These are phyloP conservation scores for Aspergillus jensenii DNA, from an alignment of 2,329 filamentous ascomycete genomes.

Conservation along the genomic window DNA sequence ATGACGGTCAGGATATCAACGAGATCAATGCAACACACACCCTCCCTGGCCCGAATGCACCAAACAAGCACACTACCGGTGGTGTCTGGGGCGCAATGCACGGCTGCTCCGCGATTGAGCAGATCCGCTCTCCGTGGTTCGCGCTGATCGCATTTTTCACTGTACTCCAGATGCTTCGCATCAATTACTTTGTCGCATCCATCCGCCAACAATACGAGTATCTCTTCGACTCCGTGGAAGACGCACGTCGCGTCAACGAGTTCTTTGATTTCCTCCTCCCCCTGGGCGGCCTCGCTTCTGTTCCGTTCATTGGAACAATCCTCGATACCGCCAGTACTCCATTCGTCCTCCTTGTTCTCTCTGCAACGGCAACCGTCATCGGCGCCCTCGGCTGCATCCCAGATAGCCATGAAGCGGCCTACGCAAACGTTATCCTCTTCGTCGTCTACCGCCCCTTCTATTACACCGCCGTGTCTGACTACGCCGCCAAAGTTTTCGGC, in stretches of 20 bases:
- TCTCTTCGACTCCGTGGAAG: constrained; percentile 62
- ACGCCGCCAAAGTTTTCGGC: constrained; percentile 86
- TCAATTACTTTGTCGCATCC: constrained; percentile 92
- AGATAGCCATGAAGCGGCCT: constrained; percentile 66
- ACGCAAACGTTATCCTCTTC: constrained; percentile 74
- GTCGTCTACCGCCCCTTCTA: constrained; percentile 84
- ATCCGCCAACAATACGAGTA: constrained; percentile 78
- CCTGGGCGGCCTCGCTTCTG: constrained; percentile 76
- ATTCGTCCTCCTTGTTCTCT: constrained; percentile 68
- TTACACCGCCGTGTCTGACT: constrained; percentile 86
- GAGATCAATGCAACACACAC: constrained; percentile 36
- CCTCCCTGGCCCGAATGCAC: constrained; percentile 28
- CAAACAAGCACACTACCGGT: constrained; percentile 30
- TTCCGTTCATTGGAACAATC: constrained; percentile 80
- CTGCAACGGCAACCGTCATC: constrained; percentile 69
- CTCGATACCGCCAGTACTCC: constrained; percentile 75
- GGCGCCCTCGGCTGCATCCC: constrained; percentile 75
- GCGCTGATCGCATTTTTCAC: constrained; percentile 80
- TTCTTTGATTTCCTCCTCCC: constrained; percentile 87
- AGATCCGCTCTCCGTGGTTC: constrained; percentile 63
- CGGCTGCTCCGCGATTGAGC: constrained; percentile 13
- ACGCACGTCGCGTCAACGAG: constrained; percentile 71
- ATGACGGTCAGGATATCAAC: constrained; percentile 6
- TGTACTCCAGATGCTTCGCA: constrained; percentile 71
- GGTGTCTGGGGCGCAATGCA: constrained; percentile 75